Percentiles rank a stretch among this genome's conserved stretches.
phyloP scores from a whole-genome alignment of 441 rosid genomes.

The Syzygium syzygioides region DNA sequence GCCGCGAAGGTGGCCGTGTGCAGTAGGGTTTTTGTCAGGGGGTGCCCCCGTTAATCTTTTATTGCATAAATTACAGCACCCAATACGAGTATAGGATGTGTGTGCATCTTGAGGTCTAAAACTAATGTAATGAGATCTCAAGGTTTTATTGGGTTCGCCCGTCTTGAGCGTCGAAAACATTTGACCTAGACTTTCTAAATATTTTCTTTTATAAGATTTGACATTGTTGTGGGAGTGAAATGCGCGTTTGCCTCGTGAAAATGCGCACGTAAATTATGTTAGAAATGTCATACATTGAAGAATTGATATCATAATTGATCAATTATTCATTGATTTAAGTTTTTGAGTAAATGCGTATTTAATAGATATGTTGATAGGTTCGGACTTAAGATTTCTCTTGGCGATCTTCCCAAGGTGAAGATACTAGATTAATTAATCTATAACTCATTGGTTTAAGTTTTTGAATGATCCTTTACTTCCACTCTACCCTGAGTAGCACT shows the following conservation, averaged over 20 bases:
- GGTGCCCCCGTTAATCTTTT: background rate
- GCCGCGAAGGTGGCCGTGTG: background rate
- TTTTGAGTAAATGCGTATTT: background rate
- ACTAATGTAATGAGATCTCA: too few relatives aligned
- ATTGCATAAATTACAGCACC: background rate
- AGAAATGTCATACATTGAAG: too few relatives aligned
- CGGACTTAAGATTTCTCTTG: background rate
- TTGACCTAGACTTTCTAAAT: too few relatives aligned
- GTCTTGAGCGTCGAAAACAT: too few relatives aligned
- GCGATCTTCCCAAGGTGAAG: background rate
- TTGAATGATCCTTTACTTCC: background rate
- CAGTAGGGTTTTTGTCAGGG: background rate
- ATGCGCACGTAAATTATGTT: background rate
- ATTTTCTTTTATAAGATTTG: too few relatives aligned
- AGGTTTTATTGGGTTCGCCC: too few relatives aligned
- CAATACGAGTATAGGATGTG: background rate
- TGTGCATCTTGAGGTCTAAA: background rate
- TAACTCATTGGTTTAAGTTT: background rate
- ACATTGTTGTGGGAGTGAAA: too few relatives aligned
- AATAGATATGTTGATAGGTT: background rate
- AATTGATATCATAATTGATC: background rate
- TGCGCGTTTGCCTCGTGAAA: background rate
- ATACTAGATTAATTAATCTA: background rate
- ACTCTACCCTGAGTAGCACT: background rate
- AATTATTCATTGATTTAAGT: background rate